These are phyloP conservation scores for Puccinia coronata DNA, from an alignment of 1,284 basidiomycete genomes.

Conservation along the genomic window DNA sequence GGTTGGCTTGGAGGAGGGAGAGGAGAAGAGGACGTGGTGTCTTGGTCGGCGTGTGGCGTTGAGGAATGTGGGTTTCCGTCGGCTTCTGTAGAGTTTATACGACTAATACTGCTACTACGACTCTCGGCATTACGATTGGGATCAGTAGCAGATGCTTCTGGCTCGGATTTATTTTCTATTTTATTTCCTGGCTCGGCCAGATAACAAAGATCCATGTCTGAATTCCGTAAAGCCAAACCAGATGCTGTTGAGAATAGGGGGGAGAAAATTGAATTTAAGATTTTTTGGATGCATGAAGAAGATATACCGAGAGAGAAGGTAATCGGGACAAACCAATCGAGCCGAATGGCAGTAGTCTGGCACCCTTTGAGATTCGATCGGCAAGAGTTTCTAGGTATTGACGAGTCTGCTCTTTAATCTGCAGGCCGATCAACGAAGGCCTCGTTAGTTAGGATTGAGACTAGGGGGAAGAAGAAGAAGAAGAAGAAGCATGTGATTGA, in stretches of 20 bases:
- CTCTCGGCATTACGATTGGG: not conserved
- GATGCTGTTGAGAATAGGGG: conserved; percentile 64
- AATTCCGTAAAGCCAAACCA: conserved; percentile 28
- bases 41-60: not conserved
- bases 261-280: conserved; percentile 75
- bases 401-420: conserved; percentile 88
- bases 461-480: not conserved
- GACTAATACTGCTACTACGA: not conserved
- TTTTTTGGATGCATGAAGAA: conserved; percentile 34
- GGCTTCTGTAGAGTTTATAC: not conserved
- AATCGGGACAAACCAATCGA: conserved; percentile 60
- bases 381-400: conserved; percentile 91
- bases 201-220: conserved; percentile 98
- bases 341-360: conserved; percentile 87
- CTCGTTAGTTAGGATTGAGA: not conserved
- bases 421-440: conserved; percentile 1
- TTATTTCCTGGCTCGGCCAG: conserved; percentile 70
- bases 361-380: conserved; percentile 87
- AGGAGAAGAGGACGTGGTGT: not conserved
- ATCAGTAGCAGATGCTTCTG: conserved; percentile 52
- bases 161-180: conserved; percentile 62
- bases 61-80: not conserved
- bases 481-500: not conserved
- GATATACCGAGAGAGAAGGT: not conserved
- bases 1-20: conserved; percentile 20